Evolutionary conservation across 179 eudicot genomes (phyloP), one percentile per base, ranked within the genome.

Genomic region (Silene noctiflora): DNA sequence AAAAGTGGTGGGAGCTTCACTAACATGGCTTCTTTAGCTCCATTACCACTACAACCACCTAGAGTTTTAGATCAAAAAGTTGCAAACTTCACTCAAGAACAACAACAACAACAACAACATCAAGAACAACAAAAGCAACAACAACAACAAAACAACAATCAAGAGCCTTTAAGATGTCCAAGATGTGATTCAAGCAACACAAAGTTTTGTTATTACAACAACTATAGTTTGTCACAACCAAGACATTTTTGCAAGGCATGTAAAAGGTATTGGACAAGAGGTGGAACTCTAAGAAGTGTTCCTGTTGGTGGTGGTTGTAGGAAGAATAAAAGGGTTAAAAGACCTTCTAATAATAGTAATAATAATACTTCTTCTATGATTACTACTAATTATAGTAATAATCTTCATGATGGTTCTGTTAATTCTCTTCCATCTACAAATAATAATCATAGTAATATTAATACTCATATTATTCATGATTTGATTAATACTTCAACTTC

Each of bases 201-300:
- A 14, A 89, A 89, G 81, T 89, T 89, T 67, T 89, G 92, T 69
- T 89, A 89, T 81, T 89, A 89, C 84, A 89, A 89, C 85, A 89
- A 89, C 85, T 89, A 89, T 81, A 87, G 91, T 20, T 79, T 89
- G 25, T 84, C 93, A 20, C 93, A 89, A 39, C 93, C 93, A 39
- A 78, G 93, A 27, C 91, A 89, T 80, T 89, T 89, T 44, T 89
- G 93, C 76, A 89, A 89, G 79, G 87, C 89, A 20, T 89, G 93
- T 67, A 89, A 89, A 76, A 82, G 93, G 79, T 89, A 89, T 67
- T 89, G 93, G 93, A 89, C 93, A 9, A 80, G 89, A 67, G 93
- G 93, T 0, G 93, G 93, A 4, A 87, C 93, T 46, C 77, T 89
- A 2, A 76, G 92, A 56, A 89, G 80, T 81, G 92, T 89, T 56